Percentiles rank a stretch among this genome's conserved stretches.
Conservation (phyloP, 2,329 filamentous ascomycete genomes). For the Colletotrichum lentis region DNA sequence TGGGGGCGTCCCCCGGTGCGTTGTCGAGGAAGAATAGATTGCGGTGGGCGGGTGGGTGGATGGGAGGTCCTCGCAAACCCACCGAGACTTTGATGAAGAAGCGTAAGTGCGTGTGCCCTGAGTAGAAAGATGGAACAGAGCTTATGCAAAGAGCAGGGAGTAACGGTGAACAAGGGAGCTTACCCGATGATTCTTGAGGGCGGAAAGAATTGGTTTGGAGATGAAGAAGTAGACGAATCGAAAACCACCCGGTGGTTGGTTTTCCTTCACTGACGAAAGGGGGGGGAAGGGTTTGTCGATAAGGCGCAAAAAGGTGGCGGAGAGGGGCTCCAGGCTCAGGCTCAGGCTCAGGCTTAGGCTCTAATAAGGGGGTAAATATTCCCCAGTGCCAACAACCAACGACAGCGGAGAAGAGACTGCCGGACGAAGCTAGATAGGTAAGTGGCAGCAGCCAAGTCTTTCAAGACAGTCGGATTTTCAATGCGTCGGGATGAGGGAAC, state of each 20-base stretch:
- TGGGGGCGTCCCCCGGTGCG: constrained; percentile 25
- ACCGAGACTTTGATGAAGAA: constrained; percentile 20
- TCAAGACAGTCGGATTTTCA: not conserved
- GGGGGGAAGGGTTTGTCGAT: constrained; percentile 15
- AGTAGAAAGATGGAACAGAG: constrained; percentile 16
- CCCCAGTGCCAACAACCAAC: constrained; percentile 2
- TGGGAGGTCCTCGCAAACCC: constrained; percentile 24
- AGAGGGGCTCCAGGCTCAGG: constrained; percentile 21
- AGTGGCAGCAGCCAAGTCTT: not conserved
- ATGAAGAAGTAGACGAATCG: too few species aligned
- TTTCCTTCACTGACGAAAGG: constrained; percentile 12
- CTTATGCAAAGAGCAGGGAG: not conserved
- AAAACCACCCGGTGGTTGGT: not conserved
- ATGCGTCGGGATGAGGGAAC: constrained; percentile 20
- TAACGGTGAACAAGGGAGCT: not conserved
- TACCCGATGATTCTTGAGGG: not conserved
- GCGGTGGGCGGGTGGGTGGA: constrained; percentile 33
- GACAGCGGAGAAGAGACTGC: constrained; percentile 5
- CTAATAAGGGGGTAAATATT: not conserved
- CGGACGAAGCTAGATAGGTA: constrained; percentile 27
- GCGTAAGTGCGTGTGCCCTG: constrained; percentile 21
- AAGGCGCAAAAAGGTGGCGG: constrained; percentile 14
- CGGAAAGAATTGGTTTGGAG: not conserved
- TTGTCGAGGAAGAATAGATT: constrained; percentile 33
- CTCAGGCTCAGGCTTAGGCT: not conserved